Base-by-base conservation (phyloP, 2,329 filamentous ascomycete species). In the Fusarium tricinctum region DNA sequence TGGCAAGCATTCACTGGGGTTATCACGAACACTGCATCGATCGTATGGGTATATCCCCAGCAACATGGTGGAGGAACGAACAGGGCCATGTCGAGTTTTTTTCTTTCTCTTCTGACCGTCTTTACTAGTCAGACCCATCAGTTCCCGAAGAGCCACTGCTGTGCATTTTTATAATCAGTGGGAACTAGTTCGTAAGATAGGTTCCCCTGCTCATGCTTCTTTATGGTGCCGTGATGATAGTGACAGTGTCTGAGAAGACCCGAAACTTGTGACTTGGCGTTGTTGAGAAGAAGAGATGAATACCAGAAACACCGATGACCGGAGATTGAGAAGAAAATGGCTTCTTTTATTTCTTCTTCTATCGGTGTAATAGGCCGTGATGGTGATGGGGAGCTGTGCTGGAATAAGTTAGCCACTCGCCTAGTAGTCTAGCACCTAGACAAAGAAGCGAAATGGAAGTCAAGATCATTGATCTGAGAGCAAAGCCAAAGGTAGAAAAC, bases 371-470 rank as follows among this genome's bases (percentile, higher is more conserved):
- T 26, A 53, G 51, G 46, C 42, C 45, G 23, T 38, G 49, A 32
- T 39, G 60, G n/a, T 44, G 42, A 58, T 63, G 40, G 23, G 38
- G 46, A 46, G n/a, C 43, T 51, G 53, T 49, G 46, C 58, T 64
- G 30, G 28, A 66, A 63, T 9, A 35, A 63, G 50, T 50, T 67
- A 67, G 60, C 46, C 47, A 47, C 19, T 50, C 58, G 43, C 40
- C 52, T 48, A 62, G 30, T 38, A 40, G 32, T 50, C 44, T 45
- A 55, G 43, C 38, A 22, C 19, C 39, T 42, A 35, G 51, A 70
- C 66, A 70, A 69, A 63, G 66, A 70, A 70, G 66, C 66, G 66
- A 69, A 66, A 70, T 67, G 43, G 64, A 64, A 59, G 60, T 53
- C 53, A 60, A 50, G 52, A 54, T 60, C 45, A 45, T 62, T 69